Evolutionary conservation across 106 monocot genomes (phyloP).

Genomic region (Cymbidium sinense): DNA sequence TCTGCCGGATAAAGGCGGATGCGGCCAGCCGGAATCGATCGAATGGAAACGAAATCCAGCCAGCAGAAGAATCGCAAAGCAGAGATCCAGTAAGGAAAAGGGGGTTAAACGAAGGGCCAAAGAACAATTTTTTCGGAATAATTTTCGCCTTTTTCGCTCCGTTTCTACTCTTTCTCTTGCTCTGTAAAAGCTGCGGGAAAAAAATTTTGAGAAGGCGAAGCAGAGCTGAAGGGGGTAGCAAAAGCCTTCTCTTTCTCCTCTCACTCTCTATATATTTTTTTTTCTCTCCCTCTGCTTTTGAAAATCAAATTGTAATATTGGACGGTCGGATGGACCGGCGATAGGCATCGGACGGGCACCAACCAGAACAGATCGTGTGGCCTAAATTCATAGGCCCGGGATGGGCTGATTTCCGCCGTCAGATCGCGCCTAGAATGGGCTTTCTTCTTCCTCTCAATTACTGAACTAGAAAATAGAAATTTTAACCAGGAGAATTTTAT

Average conservation of each 20-base stretch:
- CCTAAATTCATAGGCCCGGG: too few species aligned
- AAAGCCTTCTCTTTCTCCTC: conserved; percentile 13
- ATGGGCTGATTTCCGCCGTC: too few species aligned
- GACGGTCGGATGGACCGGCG: conserved; percentile 10
- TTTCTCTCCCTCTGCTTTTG: conserved; percentile 28
- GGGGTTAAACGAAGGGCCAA: not conserved
- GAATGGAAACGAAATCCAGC: not conserved
- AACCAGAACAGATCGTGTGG: conserved; percentile 16
- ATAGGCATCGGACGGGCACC: conserved; percentile 14
- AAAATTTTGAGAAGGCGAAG: conserved; percentile 4
- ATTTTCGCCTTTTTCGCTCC: not conserved
- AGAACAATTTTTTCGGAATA: not conserved
- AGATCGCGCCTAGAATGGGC: too few species aligned
- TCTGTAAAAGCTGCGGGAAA: conserved; percentile 5
- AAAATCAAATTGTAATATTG: conserved; percentile 49
- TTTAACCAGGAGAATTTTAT: too few species aligned
- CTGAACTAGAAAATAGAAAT: too few species aligned
- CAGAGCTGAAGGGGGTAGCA: conserved; percentile 1
- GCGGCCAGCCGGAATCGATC: not conserved
- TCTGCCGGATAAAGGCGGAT: not conserved
- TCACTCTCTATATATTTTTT: not conserved
- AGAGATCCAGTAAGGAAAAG: not conserved
- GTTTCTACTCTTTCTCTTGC: not conserved
- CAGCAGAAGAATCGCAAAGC: conserved; percentile 3
- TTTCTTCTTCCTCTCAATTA: too few species aligned